Conservation (phyloP, 1,284 basidiomycete genomes). For the Abortiporus biennis region DNA sequence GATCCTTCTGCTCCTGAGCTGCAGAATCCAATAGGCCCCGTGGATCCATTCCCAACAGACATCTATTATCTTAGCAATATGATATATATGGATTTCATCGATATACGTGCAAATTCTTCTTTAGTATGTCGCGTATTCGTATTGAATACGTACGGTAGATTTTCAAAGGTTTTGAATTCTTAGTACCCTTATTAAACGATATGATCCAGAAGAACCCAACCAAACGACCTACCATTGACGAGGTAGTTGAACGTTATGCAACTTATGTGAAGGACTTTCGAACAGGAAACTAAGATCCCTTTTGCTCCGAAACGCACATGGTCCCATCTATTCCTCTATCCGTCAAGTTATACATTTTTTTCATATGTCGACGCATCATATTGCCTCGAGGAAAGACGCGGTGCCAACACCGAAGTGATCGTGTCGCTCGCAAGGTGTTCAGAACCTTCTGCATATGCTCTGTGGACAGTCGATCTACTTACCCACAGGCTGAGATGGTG, state of each 20-base stretch:
- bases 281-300: constrained; percentile 6
- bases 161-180: constrained; percentile 7
- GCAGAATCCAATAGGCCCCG: constrained; percentile 13
- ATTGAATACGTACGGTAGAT: background rate
- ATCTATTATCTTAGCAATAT: constrained; percentile 23
- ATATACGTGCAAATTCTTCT: constrained; percentile 15
- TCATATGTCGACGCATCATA: no score
- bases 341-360: no score
- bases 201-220: constrained; percentile 9
- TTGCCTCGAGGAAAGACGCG: no score
- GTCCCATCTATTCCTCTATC: no score
- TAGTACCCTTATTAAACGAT: constrained; percentile 5
- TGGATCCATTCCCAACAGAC: constrained; percentile 26
- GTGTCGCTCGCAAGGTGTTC: no score
- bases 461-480: no score
- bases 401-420: no score
- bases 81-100: constrained; percentile 13
- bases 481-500: no score
- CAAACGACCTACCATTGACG: constrained; percentile 9
- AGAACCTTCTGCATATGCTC: no score
- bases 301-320: no score
- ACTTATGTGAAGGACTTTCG: background rate
- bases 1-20: constrained; percentile 23
- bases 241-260: constrained; percentile 9
- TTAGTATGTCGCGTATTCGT: background rate